Evolutionary conservation across 139 green algal genomes (phyloP), one percentile per base, ranked within the genome.

Genomic region (Haematococcus sp.): DNA sequence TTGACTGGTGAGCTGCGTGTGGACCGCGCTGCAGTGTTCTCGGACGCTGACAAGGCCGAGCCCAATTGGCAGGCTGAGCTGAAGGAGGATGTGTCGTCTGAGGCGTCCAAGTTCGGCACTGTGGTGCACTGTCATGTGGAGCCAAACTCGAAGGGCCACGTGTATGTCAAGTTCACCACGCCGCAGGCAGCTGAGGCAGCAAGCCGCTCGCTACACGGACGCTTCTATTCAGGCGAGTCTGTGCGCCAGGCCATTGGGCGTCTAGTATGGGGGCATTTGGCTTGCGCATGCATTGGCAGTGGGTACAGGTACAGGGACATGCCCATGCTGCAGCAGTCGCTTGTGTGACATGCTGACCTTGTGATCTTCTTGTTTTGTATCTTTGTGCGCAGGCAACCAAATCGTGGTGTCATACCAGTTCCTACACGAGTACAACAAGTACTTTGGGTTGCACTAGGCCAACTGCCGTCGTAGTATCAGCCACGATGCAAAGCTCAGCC

Each of bases 401-500:
- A 88, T 98, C 17, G 73, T 83, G 17, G 89, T 86, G 5, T 92
- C 94, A n/a, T 98, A 91, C 73, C 94, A 98, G 83, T 94, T 97
- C 73, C 31, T 84, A 22, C 56, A 75, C 31, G 55, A 84, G 1
- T 97, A 97, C 83, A 85, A 86, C 70, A 75, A 69, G 16, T 83
- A 90, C 66, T 97, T 97, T 59, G 44, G 46, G 16, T 25, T 28
- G 22, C 40, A 25, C 17, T 73, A 63, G 43, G 25, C 35, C n/a
- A n/a, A n/a, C n/a, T n/a, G n/a, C n/a, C n/a, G n/a, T n/a, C n/a
- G n/a, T n/a, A n/a, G n/a, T n/a, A n/a, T n/a, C n/a, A n/a, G n/a
- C n/a, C n/a, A n/a, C n/a, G n/a, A n/a, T n/a, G n/a, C n/a, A n/a
- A n/a, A n/a, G n/a, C n/a, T n/a, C n/a, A n/a, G n/a, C n/a, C n/a